Evolutionary conservation across 768 basidiomycete species (phyloP), one percentile per base, ranked within the genome.

Genomic region (Albatrellus ellisii): DNA sequence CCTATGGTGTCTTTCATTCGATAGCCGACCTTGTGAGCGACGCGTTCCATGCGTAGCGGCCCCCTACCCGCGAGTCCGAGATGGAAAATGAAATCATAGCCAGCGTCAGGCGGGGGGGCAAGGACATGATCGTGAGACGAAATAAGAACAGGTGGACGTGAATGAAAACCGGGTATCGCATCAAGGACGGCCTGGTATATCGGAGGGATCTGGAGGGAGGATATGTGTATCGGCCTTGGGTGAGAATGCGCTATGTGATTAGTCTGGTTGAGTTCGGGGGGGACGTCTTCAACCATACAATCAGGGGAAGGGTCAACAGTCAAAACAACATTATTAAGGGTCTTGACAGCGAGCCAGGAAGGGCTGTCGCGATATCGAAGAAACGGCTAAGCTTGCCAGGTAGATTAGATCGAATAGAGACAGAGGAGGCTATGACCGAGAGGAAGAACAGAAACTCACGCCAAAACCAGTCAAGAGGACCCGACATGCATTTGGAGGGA

Each of bases 31-130:
- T 81, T 81, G 54, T 84, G 80, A 2, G 68, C 70, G 7, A 72
- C 53, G 43, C 71, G 65, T 53, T 84, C 80, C 64, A 84, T 66
- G n/a, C 77, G 66, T 39, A 82, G 54, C 0, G 73, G 68, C 0
- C 81, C 80, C 8, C 77, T 66, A n/a, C 76, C 74, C 6, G 78
- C 79, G 15, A 78, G 72, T 2, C 80, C 81, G 26, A 83, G 65
- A 48, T 84, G 80, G 50, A 83, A 71, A 38, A 83, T 69, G 47
- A 84, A 72, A 52, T 83, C 81, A 51, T 76, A 84, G 21, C 77
- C 77, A 35, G 57, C 58, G 22, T 60, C 57, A n/a, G 68, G 66
- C 9, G 56, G 49, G 1, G 70, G 67, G 2, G 67, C 58, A 22
- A 67, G 48, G 4, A 66, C 62, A 0, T 67, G 53, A 11, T 70